Evolutionary conservation across 495 filamentous ascomycete species (phyloP), one percentile per base, ranked within the genome.

Genomic region (Hypoxylon trugodes): DNA sequence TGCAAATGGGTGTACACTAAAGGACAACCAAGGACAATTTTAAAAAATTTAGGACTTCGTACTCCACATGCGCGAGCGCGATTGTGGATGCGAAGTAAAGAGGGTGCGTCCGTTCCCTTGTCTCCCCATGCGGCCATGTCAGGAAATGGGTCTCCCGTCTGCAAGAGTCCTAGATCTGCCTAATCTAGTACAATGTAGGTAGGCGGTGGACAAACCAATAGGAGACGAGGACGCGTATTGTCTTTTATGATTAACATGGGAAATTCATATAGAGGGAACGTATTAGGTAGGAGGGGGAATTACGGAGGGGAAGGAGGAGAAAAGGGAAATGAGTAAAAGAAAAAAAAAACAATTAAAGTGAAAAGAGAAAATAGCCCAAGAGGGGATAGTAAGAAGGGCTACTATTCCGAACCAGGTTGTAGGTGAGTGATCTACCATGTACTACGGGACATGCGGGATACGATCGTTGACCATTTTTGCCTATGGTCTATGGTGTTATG

Each of bases 131-230:
- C 30, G 41, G 18, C 33, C 45, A 58, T 37, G 40, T 45, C 42
- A 35, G 53, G 56, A 22, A 24, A 52, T 57, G 28, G 33, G 40
- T 37, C 30, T 66, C 35, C 52, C 32, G 53, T 32, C 46, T 61
- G 47, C 57, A 58, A 47, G 47, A 67, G 64, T 59, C 46, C 40
- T 54, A 67, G 52, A 67, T 67, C 64, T 67, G 64, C 64, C 64
- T 67, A 67, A 67, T 67, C 38, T 61, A 61, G 64, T 36, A 51
- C 35, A 61, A 66, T 67, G 58, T 58, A 51, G 40, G 64, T 33
- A 48, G 33, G 57, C 58, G 52, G 26, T 35, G 40, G 52, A 67
- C 40, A 28, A 35, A 9, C 64, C 64, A 67, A 67, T 67, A 57
- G 64, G 32, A 0, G 33, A 26, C 2, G n/a, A 58, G 46, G 37